A percentile compares a stretch with the other conserved stretches of the same genome.
Evolutionary conservation across 192 early-diverging fungal genomes (phyloP).

Genomic region (Diversispora eburnea): DNA sequence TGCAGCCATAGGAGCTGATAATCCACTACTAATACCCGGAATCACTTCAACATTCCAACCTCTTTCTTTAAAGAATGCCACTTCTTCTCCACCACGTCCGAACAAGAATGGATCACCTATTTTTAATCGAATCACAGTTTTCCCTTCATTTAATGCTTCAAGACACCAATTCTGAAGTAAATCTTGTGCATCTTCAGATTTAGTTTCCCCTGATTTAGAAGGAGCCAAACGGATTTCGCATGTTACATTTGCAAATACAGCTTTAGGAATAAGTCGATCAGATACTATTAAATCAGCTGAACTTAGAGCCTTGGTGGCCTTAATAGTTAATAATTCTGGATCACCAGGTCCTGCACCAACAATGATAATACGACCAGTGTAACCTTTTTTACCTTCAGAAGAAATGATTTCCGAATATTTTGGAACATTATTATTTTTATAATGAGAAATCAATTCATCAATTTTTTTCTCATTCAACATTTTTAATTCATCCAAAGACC

Average conservation of each 20-base stretch:
- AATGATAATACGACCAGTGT: slow-evolving; percentile 50
- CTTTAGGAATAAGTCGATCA: slow-evolving; percentile 71
- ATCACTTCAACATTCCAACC: slow-evolving; percentile 69
- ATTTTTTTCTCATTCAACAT: slow-evolving; percentile 60
- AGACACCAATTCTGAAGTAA: slow-evolving; percentile 72
- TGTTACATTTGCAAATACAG: slow-evolving; percentile 46
- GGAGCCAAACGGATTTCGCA: slow-evolving; percentile 63
- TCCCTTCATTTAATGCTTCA: slow-evolving; percentile 60
- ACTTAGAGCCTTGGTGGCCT: slow-evolving; percentile 57
- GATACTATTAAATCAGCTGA: slow-evolving; percentile 82
- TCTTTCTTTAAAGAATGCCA: slow-evolving; percentile 63
- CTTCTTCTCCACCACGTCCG: slow-evolving; percentile 89
- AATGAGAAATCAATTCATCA: slow-evolving; percentile 58
- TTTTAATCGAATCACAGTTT: slow-evolving; percentile 81
- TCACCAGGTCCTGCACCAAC: slow-evolving; percentile 86
- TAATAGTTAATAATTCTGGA: slow-evolving; percentile 73
- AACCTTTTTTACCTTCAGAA: not conserved
- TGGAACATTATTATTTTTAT: slow-evolving; percentile 39
- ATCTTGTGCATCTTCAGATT: slow-evolving; percentile 70
- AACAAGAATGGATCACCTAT: slow-evolving; percentile 93
- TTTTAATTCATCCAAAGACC: slow-evolving; percentile 75
- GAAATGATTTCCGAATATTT: not conserved
- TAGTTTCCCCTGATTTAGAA: slow-evolving; percentile 46
- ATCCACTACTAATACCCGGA: slow-evolving; percentile 74
- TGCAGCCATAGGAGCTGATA: slow-evolving; percentile 71